These are phyloP conservation scores for Lippia alba DNA, from an alignment of 305 asterid genomes.

Conservation along the genomic window DNA sequence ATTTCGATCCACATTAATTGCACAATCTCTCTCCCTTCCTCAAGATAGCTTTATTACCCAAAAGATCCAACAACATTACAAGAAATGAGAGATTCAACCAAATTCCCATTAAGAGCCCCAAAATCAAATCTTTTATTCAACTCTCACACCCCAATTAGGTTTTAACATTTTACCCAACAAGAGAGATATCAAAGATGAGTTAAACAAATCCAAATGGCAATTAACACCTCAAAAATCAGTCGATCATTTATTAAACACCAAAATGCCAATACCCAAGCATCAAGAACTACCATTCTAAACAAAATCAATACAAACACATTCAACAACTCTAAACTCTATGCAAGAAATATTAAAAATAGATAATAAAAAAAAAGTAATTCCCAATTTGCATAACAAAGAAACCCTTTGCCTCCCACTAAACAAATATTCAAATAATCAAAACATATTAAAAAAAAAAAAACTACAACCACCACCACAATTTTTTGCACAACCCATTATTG, in stretches of 20 bases:
- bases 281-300: conserved; percentile 21
- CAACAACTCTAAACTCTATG: conserved; percentile 36
- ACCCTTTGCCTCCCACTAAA: conserved; percentile 37
- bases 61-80: not conserved
- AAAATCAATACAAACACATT: conserved; percentile 17
- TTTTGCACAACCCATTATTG: conserved; percentile 7
- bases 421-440: conserved; percentile 25
- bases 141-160: too few relatives aligned
- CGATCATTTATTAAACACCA: conserved; percentile 29
- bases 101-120: not conserved
- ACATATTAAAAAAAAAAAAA: conserved; percentile 8
- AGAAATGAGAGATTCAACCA: not conserved
- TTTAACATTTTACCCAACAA: too few relatives aligned
- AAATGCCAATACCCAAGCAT: conserved; percentile 24
- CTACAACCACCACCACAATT: conserved; percentile 12
- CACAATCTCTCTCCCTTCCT: not conserved
- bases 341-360: not conserved
- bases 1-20: not conserved
- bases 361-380: not conserved
- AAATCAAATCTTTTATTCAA: conserved; percentile 29
- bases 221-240: not conserved
- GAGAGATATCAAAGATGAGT: too few relatives aligned
- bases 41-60: not conserved
- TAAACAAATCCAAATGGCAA: not conserved
- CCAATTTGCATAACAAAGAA: conserved; percentile 41